Conservation (phyloP, 805 yeast genomes). For the Candida mattraensis region DNA sequence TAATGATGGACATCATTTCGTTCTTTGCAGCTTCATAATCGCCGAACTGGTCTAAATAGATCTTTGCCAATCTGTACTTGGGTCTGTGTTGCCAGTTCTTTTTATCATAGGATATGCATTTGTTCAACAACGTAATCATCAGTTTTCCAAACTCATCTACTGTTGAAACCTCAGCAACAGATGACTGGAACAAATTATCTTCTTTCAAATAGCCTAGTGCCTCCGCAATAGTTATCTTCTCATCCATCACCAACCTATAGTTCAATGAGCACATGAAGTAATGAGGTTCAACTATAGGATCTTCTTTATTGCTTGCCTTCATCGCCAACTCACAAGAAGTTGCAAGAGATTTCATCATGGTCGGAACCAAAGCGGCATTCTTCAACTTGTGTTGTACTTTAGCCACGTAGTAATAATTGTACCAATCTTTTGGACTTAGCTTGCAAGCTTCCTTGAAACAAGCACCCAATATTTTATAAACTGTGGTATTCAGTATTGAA, state of each 20-base stretch:
- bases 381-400: conserved; percentile 57
- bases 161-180: conserved; percentile 12
- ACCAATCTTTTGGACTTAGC: conserved; percentile 56
- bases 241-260: conserved; percentile 52
- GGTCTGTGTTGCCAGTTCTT: conserved; percentile 94
- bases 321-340: conserved; percentile 46
- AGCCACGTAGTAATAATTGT: conserved; percentile 53
- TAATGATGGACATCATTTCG: conserved; percentile 63
- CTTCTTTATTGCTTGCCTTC: conserved; percentile 41
- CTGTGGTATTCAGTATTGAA: conserved; percentile 7
- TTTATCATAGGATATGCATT: conserved; percentile 60
- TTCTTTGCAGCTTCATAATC: conserved; percentile 56
- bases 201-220: conserved; percentile 42
- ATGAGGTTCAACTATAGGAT: conserved; percentile 74
- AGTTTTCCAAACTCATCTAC: conserved; percentile 36
- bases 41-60: conserved; percentile 53
- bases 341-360: conserved; percentile 42
- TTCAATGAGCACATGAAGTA: conserved; percentile 58
- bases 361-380: conserved; percentile 9
- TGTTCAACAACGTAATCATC: conserved; percentile 47
- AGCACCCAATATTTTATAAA: conserved; percentile 37
- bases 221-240: conserved; percentile 32
- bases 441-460: conserved; percentile 49
- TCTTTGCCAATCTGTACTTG: conserved; percentile 64
- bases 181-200: conserved; percentile 35